Evolutionary conservation across 1,284 basidiomycete genomes (phyloP).

Genomic region (Prillingera fragicola): DNA sequence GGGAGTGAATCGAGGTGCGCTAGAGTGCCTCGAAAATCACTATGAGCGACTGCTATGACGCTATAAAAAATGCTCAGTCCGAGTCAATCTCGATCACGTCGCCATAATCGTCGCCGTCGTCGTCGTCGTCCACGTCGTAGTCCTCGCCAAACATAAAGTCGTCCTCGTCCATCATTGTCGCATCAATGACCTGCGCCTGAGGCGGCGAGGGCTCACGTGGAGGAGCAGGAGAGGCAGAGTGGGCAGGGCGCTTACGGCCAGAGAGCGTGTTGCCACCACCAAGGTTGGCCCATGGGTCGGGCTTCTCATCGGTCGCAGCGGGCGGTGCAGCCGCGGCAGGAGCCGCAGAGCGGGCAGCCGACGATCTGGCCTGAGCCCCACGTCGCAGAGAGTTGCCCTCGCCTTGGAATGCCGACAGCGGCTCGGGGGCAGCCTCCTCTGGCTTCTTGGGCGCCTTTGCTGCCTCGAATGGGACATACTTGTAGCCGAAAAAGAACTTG

Average conservation of each 20-base stretch:
- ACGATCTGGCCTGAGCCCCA: background rate
- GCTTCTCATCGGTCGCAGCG: conserved; percentile 19
- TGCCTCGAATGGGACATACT: conserved; percentile 63
- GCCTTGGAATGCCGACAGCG: conserved; percentile 36
- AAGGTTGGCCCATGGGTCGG: conserved; percentile 46
- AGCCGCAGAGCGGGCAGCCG: background rate
- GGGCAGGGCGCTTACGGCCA: conserved; percentile 11
- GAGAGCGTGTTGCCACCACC: conserved; percentile 39
- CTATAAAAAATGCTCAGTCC: conserved; percentile 25
- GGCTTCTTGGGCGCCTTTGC: conserved; percentile 39
- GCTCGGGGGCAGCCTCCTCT: conserved; percentile 22
- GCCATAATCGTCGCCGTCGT: conserved; percentile 27
- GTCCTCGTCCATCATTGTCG: conserved; percentile 44
- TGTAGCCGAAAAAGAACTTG: conserved; percentile 90
- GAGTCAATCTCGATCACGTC: conserved; percentile 46
- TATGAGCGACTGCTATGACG: too few relatives aligned
- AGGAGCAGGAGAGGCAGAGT: background rate
- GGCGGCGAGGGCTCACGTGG: conserved; percentile 5
- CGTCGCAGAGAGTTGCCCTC: conserved; percentile 37
- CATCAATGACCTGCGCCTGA: conserved; percentile 35
- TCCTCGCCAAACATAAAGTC: conserved; percentile 35
- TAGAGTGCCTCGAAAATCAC: too few relatives aligned
- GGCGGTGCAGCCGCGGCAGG: conserved; percentile 1
- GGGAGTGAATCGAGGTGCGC: background rate
- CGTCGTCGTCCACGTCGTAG: conserved; percentile 30